Base-by-base conservation (phyloP, 768 basidiomycete species). In the Leccinum rimulosum region DNA sequence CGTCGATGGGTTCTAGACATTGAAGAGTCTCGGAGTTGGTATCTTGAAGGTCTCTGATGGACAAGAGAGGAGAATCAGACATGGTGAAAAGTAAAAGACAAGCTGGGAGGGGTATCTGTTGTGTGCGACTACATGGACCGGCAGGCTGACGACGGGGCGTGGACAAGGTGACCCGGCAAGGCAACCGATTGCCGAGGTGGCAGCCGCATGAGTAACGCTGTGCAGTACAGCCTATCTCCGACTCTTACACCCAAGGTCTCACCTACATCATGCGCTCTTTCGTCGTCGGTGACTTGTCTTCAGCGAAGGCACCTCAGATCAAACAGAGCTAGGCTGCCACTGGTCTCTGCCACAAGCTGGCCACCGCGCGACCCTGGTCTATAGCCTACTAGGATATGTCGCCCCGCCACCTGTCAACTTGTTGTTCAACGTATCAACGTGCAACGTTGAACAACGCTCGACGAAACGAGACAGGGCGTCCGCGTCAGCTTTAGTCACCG, bases 1-100 rank as follows among this genome's bases (percentile, higher is more conserved):
- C 73, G 36, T 76, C 66, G 27, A 68, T 58, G 9, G 65, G 71
- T n/a, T 28, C 58, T 15, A 55, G 49, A 50, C 36, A 47, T 51
- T 12, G 33, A 6, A 14, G 38, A 38, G 50, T n/a, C 14, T 61
- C 48, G 2, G 25, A 17, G 27, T 19, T 52, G 22, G 35, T 40
- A 12, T 67, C 62, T 50, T 15, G 50, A 50, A 55, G 28, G 50
- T 36, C 55, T 54, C 43, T 56, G 3, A 63, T 27, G 51, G 58
- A 33, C 19, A 52, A 19, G n/a, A 35, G 38, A 36, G 62, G 55
- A 6, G 59, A 60, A 28, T 54, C 50, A 9, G 61, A 58, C 68
- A 71, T 70, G 58, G 17, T 50, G 51, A 55, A 33, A 33, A 33
- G 33, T 22, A 35, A 19, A 22, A 35, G 31, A 14, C 54, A 7